Percentiles rank a stretch among this genome's conserved stretches.
Conservation (phyloP, 2,329 filamentous ascomycete genomes). For the Setomelanomma holmii region DNA sequence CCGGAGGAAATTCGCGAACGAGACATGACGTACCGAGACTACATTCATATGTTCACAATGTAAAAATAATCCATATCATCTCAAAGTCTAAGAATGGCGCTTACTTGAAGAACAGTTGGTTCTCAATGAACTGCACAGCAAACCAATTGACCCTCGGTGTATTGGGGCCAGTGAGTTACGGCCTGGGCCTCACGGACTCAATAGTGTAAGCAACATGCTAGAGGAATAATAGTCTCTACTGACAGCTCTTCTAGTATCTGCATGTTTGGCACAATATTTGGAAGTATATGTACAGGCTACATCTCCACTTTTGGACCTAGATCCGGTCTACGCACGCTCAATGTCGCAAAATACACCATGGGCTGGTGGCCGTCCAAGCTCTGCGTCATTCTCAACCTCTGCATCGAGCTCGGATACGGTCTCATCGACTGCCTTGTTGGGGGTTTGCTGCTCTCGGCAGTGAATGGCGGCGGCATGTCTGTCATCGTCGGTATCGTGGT, state of each 20-base stretch:
- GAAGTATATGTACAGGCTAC: constrained; percentile 29
- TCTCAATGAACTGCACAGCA: constrained; percentile 65
- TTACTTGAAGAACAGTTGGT: constrained; percentile 50
- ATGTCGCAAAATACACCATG: constrained; percentile 63
- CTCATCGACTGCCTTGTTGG: constrained; percentile 66
- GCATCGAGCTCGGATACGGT: constrained; percentile 64
- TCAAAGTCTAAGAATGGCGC: not conserved
- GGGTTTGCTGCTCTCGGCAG: constrained; percentile 67
- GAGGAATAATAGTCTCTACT: constrained; percentile 6
- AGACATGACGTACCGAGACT: constrained; percentile 21
- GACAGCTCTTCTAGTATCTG: constrained; percentile 8
- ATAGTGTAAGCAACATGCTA: constrained; percentile 25
- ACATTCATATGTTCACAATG: constrained; percentile 34
- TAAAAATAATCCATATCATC: constrained; percentile 10
- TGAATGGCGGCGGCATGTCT: constrained; percentile 62
- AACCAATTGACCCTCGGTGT: constrained; percentile 56
- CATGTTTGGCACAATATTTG: constrained; percentile 32
- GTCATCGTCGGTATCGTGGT: constrained; percentile 68
- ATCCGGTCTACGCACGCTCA: constrained; percentile 33
- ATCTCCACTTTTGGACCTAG: constrained; percentile 30
- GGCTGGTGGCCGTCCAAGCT: constrained; percentile 69
- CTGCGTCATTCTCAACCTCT: constrained; percentile 60
- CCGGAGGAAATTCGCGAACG: constrained; percentile 32
- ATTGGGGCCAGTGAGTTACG: constrained; percentile 30
- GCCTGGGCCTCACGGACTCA: constrained; percentile 5